Evolutionary conservation across 371 early-diverging fungal genomes (phyloP), one percentile per base, ranked within the genome.

Genomic region (Rhizopus sp.): DNA sequence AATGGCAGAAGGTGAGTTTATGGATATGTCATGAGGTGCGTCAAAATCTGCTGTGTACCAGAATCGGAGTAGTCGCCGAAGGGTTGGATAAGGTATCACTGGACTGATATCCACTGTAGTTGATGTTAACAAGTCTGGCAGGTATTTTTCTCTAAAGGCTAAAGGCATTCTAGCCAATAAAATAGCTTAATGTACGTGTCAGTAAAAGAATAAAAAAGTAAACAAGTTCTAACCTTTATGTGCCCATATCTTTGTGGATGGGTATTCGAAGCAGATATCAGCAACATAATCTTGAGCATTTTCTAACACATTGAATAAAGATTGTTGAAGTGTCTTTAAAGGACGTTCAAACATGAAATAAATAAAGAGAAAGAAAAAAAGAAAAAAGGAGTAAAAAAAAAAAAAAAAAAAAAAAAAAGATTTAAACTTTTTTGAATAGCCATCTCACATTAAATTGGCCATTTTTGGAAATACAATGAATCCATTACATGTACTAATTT

Each of bases 201-300:
- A 23, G 23, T 17, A 39, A 10, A 40, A 55, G 17, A 39, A 53
- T 34, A 37, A 32, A 39, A 54, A 15, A 12, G 15, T 33, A 17
- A 50, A 41, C 4, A 31, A 16, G 38, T 30, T 23, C 31, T 55
- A 23, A 77, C 78, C 72, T 50, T 63, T 63, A 68, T 77, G 78
- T 54, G 70, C 75, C 70, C 72, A 70, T 38, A 77, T 40, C 35
- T 59, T 54, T 15, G 30, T 53, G 33, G 51, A 39, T 10, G 69
- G 60, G 39, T 63, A 73, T 32, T 62, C 55, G 41, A 71, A 73
- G 37, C 66, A 73, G 23, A 73, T 63, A 54, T 77, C 77, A 30
- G 74, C 77, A 31, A 77, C 54, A 59, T 77, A 74, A 45, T 77
- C 66, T 56, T 77, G 55, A 7, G 71, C 66, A 51, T 72, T 64